phyloP scores from a whole-genome alignment of 2,329 filamentous ascomycete genomes.

The Fusarium caatingaense region DNA sequence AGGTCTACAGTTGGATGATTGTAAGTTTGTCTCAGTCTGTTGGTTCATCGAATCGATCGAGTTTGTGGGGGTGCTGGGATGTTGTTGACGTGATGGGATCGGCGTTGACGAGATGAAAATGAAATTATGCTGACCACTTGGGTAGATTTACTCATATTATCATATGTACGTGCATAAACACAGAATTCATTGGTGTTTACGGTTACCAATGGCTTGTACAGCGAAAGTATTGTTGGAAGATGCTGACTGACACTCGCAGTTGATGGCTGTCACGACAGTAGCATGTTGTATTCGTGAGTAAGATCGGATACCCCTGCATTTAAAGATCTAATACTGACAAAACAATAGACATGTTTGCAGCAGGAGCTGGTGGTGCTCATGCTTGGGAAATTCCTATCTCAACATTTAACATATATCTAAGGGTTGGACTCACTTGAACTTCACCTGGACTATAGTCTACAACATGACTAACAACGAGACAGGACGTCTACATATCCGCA shows the following conservation, averaged over 20 bases:
- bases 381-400: constrained; percentile 48
- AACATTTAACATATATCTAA: constrained; percentile 43
- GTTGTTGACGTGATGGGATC: not conserved
- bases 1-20: constrained; percentile 44
- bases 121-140: constrained; percentile 5
- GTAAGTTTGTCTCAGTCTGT: constrained; percentile 26
- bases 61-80: not conserved
- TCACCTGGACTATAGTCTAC: fast-evolving
- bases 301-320: fast-evolving
- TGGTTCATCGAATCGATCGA: constrained; percentile 2
- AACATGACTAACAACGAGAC: not conserved
- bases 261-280: constrained; percentile 33
- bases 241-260: constrained; percentile 18
- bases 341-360: constrained; percentile 47
- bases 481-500: constrained; percentile 46
- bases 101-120: not conserved
- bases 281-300: constrained; percentile 37
- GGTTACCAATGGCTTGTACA: not conserved
- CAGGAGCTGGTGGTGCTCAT: constrained; percentile 45
- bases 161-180: constrained; percentile 24
- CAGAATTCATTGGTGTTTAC: not conserved
- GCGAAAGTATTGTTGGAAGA: not conserved
- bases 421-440: constrained; percentile 17
- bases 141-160: constrained; percentile 32
- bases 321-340: not conserved